Percentiles rank a stretch among this genome's conserved stretches.
These are phyloP conservation scores for Penicillium mononematosum DNA, from an alignment of 495 filamentous ascomycete species.

Conservation along the genomic window DNA sequence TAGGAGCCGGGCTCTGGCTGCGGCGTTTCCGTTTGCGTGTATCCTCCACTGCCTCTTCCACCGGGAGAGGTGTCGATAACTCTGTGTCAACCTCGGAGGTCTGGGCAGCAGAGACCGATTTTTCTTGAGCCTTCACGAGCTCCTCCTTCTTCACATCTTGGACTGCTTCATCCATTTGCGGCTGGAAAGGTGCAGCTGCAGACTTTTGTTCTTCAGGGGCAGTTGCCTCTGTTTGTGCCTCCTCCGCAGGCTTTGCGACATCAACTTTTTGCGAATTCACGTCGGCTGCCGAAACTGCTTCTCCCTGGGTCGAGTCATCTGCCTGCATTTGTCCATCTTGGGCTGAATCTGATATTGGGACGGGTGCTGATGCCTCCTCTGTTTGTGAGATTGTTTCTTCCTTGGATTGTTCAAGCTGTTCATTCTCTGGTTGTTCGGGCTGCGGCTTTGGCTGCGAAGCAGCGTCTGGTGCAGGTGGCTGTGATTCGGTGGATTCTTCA, in stretches of 20 bases:
- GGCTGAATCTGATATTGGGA: not conserved
- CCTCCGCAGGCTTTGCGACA: constrained; percentile 12
- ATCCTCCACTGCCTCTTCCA: constrained; percentile 53
- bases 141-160: constrained; percentile 10
- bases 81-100: constrained; percentile 31
- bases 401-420: constrained; percentile 14
- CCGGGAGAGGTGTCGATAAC: constrained; percentile 36
- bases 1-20: constrained; percentile 64
- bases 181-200: not conserved
- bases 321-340: constrained; percentile 9
- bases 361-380: constrained; percentile 4
- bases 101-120: constrained; percentile 13
- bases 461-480: constrained; percentile 15
- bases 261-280: constrained; percentile 28
- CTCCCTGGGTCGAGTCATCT: constrained; percentile 1
- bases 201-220: not conserved
- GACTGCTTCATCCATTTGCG: not conserved
- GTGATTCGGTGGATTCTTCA: constrained; percentile 13
- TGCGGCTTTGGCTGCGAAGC: constrained; percentile 16
- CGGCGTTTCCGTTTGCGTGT: constrained; percentile 70
- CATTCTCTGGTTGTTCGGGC: constrained; percentile 17
- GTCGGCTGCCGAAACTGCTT: constrained; percentile 17
- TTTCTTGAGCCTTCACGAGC: constrained; percentile 19
- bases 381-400: constrained; percentile 12
- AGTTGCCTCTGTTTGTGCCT: not conserved